Base-by-base conservation (phyloP, 371 early-diverging fungal genomes). In the Mortierella sp. region DNA sequence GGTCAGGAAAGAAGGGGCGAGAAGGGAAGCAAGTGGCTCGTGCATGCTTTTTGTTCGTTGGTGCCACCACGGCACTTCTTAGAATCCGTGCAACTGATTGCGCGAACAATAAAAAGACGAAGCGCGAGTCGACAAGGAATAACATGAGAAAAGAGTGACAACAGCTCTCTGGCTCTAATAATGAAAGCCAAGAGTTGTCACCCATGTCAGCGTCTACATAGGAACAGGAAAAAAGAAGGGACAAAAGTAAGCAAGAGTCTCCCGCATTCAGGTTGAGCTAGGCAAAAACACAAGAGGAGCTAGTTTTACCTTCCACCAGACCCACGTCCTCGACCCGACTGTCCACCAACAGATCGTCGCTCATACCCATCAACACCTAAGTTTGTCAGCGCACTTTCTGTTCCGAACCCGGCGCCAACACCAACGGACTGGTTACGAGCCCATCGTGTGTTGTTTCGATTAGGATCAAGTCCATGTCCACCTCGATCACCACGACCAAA, bases 361-460 rank as follows among this genome's bases (percentile, higher is more conserved):
- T 85, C 86, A 51, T 85, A 85, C 4, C 86, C 86, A 71, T 85
- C 86, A 1, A 85, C 86, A 16, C 86, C 86, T 3, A 85, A 72
- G 48, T 85, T 85, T 12, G 82, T 78, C 44, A 85, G 51, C 1
- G 86, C 86, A 41, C 86, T 85, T 70, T 85, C 86, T 4, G 86
- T 85, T 29, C 86, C 86, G n/a, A 74, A 85, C 14, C 86, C 86
- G 16, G 86, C 86, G n/a, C 86, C 86, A 12, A 85, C 86, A 14
- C 86, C 86, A 4, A 85, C 86, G 3, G 65, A 24, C 56, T 85
- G 86, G 68, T 85, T 85, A 24, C 86, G 82, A 8, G 86, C 82
- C 86, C 86, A 85, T 35, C 86, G 74, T 0, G 79, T 68, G 41
- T 82, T 78, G 29, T 74, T 76, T 46, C 76, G 74, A 55, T 72